Conservation (phyloP, 179 eudicot genomes). For the Beta corolliflora region DNA sequence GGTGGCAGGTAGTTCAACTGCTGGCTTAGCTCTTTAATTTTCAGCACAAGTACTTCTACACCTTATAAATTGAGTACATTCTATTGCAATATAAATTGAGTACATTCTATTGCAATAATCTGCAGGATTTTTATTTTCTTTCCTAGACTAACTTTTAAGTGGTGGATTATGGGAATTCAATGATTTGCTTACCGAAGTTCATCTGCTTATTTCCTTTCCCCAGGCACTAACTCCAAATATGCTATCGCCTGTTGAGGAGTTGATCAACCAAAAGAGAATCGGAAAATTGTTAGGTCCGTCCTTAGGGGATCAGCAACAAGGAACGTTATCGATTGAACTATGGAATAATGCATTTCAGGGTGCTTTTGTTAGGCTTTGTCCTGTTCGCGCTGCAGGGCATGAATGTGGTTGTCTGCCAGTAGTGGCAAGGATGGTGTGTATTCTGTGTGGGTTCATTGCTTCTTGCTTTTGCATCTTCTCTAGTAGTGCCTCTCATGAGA, state of each 20-base stretch:
- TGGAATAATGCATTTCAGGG: conserved; percentile 83
- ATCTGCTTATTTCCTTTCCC: conserved; percentile 18
- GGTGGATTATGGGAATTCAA: not conserved
- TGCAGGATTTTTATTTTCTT: not conserved
- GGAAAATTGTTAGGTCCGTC: conserved; percentile 64
- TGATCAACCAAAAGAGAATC: conserved; percentile 37
- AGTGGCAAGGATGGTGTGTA: conserved; percentile 73
- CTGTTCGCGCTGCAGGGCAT: conserved; percentile 86
- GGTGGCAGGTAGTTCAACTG: conserved; percentile 81
- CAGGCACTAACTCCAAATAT: conserved; percentile 86
- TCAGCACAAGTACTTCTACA: not conserved
- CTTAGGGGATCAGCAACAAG: conserved; percentile 76
- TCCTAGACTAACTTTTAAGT: not conserved
- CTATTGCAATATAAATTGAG: too few relatives aligned
- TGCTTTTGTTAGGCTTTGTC: conserved; percentile 84
- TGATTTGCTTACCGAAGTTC: not conserved
- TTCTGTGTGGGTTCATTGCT: not conserved
- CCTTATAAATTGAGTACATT: too few relatives aligned
- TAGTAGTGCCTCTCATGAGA: not conserved
- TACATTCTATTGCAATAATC: not conserved
- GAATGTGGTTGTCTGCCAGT: conserved; percentile 93
- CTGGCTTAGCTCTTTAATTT: not conserved
- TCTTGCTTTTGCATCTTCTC: not conserved
- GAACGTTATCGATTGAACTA: conserved; percentile 60
- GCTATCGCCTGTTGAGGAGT: conserved; percentile 69